Conservation (phyloP, 148 eudicot species). For the Pouteria glomerata region DNA sequence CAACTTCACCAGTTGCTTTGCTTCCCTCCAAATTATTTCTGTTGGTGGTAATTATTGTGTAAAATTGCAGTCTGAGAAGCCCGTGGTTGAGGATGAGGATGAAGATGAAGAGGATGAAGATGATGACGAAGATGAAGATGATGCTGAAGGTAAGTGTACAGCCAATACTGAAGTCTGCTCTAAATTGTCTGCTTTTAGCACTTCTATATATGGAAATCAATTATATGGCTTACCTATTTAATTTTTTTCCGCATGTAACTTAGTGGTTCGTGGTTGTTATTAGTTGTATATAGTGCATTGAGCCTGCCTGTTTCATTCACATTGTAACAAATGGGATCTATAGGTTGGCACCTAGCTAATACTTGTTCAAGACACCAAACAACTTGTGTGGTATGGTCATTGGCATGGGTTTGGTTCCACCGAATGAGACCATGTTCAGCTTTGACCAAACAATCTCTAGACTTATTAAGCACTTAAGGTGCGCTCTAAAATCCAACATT, state of each 20-base stretch:
- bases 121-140: constrained; percentile 9
- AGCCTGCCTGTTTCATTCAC: too few species aligned
- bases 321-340: too few species aligned
- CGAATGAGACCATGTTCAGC: too few species aligned
- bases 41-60: not conserved
- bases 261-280: not conserved
- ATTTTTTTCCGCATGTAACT: not conserved
- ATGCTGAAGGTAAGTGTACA: constrained; percentile 1
- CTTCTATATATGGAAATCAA: not conserved
- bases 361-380: too few species aligned
- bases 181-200: not conserved
- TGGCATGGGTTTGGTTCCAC: too few species aligned
- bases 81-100: constrained; percentile 5
- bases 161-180: not conserved
- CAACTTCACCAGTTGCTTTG: not conserved
- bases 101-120: constrained; percentile 4
- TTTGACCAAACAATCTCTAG: too few species aligned
- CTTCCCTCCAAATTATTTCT: not conserved
- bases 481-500: too few species aligned
- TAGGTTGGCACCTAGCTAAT: too few species aligned
- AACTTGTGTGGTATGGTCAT: too few species aligned
- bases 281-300: too few species aligned
- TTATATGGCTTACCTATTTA: not conserved
- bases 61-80: not conserved
- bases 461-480: too few species aligned